These are phyloP conservation scores for Ochetophila trinervis DNA, from an alignment of 306 rosid species.

Conservation along the genomic window DNA sequence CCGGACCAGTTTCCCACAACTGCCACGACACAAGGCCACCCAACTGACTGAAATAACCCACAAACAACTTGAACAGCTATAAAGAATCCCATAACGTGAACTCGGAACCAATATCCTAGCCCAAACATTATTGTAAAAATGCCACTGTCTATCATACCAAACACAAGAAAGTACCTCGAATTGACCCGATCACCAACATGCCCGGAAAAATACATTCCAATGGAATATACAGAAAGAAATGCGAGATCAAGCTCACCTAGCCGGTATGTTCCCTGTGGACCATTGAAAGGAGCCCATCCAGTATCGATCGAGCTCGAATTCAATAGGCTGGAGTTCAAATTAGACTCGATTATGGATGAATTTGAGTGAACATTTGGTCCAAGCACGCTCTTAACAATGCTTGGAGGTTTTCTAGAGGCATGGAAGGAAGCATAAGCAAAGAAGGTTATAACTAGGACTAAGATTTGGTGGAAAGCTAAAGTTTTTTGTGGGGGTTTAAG, in stretches of 20 bases:
- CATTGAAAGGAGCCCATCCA: slow-evolving; percentile 87
- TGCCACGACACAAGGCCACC: slow-evolving; percentile 98
- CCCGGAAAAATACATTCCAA: slow-evolving; percentile 87
- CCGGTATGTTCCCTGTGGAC: slow-evolving; percentile 58
- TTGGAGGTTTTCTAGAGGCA: slow-evolving; percentile 86
- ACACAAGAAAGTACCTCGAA: slow-evolving; percentile 73
- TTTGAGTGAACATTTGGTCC: slow-evolving; percentile 57
- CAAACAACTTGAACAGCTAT: slow-evolving; percentile 69
- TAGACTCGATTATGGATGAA: slow-evolving; percentile 33
- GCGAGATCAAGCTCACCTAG: slow-evolving; percentile 89
- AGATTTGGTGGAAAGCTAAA: slow-evolving; percentile 57
- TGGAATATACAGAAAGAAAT: slow-evolving; percentile 65
- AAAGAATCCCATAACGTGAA: slow-evolving; percentile 71
- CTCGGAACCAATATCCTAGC: slow-evolving; percentile 74
- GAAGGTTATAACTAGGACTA: slow-evolving; percentile 60
- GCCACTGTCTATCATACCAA: slow-evolving; percentile 95
- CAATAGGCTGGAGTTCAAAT: slow-evolving; percentile 24
- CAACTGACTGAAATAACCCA: slow-evolving; percentile 91
- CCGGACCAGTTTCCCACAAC: slow-evolving; percentile 86
- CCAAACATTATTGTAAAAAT: slow-evolving; percentile 65
- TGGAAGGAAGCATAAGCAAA: slow-evolving; percentile 84
- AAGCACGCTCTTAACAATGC: slow-evolving; percentile 89
- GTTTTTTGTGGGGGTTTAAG: slow-evolving; percentile 76
- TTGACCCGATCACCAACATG: slow-evolving; percentile 81
- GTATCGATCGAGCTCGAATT: slow-evolving; percentile 31